Conservation (phyloP, 768 basidiomycete genomes). For the Tulasnella sp. region DNA sequence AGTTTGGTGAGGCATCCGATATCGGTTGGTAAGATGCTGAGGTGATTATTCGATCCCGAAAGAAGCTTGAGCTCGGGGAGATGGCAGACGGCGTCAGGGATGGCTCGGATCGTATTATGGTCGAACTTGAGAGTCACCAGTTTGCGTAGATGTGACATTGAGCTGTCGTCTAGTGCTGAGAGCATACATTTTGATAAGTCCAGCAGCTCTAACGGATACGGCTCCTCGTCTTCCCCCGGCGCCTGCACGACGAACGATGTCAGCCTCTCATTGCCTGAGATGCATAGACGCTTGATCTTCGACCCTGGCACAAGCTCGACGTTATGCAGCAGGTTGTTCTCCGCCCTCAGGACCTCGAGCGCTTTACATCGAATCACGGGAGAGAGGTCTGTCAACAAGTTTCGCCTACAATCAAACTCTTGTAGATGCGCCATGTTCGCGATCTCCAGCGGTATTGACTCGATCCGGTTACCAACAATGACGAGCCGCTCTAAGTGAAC, state of each 20-base stretch:
- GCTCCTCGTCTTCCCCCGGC: slow-evolving; percentile 28
- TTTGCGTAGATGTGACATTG: slow-evolving; percentile 58
- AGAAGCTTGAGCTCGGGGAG: slow-evolving; percentile 59
- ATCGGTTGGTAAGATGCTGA: slow-evolving; percentile 59
- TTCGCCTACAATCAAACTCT: slow-evolving; percentile 75
- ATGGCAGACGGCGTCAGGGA: slow-evolving; percentile 75
- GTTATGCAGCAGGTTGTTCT: slow-evolving; percentile 72
- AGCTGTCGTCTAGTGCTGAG: slow-evolving; percentile 60
- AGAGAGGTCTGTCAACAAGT: slow-evolving; percentile 66
- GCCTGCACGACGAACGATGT: slow-evolving; percentile 58
- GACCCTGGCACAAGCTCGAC: slow-evolving; percentile 70
- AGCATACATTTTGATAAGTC: slow-evolving; percentile 85
- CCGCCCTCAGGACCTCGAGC: slow-evolving; percentile 57
- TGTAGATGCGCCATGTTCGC: slow-evolving; percentile 45
- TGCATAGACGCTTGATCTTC: slow-evolving; percentile 51
- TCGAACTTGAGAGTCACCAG: slow-evolving; percentile 66
- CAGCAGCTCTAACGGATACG: slow-evolving; percentile 57
- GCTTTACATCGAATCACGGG: slow-evolving; percentile 56
- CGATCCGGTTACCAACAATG: slow-evolving; percentile 78
- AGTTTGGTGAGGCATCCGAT: slow-evolving; percentile 70
- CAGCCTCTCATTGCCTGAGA: slow-evolving; percentile 73
- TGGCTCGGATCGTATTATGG: slow-evolving; percentile 72
- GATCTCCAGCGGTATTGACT: slow-evolving; percentile 56
- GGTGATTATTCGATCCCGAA: slow-evolving; percentile 84
- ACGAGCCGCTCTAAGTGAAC: slow-evolving; percentile 56